Evolutionary conservation across 306 rosid species (phyloP), one percentile per base, ranked within the genome.

Genomic region (Ormosia semicastrata): DNA sequence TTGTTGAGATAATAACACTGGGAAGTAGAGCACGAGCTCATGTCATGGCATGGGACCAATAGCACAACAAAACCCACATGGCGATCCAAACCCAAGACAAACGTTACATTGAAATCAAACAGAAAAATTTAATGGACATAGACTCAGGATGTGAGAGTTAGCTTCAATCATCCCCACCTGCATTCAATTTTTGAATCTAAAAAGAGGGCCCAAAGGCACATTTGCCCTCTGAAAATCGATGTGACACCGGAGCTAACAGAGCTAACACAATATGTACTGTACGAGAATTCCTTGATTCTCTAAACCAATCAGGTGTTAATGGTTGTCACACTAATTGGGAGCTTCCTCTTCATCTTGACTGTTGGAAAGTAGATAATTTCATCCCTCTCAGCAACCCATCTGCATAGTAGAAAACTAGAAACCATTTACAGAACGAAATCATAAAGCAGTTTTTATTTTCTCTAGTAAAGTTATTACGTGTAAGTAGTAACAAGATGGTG

Each of bases 311-410:
- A 81, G 3, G 24, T 2, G 15, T 67, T 58, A 62, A 81, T 88
- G 90, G 71, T 76, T 83, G 85, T 24, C 69, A 93, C 89, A 2
- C 37, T 60, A 71, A 93, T 77, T 57, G 97, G 97, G 18, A 91
- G 89, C 85, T 90, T 91, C 73, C 84, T 89, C 88, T 86, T 93
- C 97, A 93, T 87, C 89, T 91, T 93, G 56, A 93, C 96, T 0
- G 96, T 93, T 69, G 97, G 97, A 81, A 93, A 93, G 84, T 93
- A 80, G 32, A 82, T 9, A 33, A 93, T 85, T 34, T 87, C 91
- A 82, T 93, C 97, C 12, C 46, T 58, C 87, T 92, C 95, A 30
- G 93, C 91, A 0, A 86, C 85, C 97, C 97, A 92, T 36, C 97
- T 92, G 90, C 84, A 67, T 50, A 9, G 71, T 6, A 67, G 24